A percentile compares a stretch with the other conserved stretches of the same genome.
Evolutionary conservation across 192 early-diverging fungal genomes (phyloP).

Genomic region (Lobosporangium transversale): DNA sequence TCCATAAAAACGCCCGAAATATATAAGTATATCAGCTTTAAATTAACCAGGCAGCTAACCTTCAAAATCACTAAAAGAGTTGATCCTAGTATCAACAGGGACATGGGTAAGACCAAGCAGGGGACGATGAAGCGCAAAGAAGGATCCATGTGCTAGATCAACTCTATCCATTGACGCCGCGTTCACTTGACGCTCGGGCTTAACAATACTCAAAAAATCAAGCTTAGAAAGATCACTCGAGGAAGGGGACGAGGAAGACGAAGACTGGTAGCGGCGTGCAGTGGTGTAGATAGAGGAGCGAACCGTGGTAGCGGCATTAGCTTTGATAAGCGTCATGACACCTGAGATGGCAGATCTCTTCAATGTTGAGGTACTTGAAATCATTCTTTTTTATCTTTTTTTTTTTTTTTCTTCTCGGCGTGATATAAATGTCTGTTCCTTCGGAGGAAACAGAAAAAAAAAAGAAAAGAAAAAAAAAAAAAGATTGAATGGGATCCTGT

Average conservation of each 20-base stretch:
- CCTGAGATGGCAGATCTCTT: conserved; percentile 30
- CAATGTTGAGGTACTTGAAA: conserved; percentile 21
- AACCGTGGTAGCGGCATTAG: not conserved
- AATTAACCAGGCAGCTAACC: too few species aligned
- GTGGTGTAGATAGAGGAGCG: conserved; percentile 13
- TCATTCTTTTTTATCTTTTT: too few species aligned
- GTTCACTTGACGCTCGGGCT: conserved; percentile 16
- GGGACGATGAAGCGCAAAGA: conserved; percentile 69
- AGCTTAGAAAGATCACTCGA: not conserved
- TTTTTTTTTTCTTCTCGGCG: too few species aligned
- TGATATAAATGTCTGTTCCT: not conserved
- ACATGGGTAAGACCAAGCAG: conserved; percentile 55
- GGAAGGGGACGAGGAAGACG: conserved; percentile 28
- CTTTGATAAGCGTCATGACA: conserved; percentile 7
- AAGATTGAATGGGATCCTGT: too few species aligned
- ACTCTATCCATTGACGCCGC: conserved; percentile 32
- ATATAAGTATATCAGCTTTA: too few species aligned
- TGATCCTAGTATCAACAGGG: conserved; percentile 5
- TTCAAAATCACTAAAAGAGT: conserved; percentile 11
- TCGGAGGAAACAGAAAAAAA: not conserved
- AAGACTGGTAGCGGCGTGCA: conserved; percentile 39
- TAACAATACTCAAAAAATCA: conserved; percentile 19
- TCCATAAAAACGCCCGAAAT: too few species aligned
- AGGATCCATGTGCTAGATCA: conserved; percentile 65
- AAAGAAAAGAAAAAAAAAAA: conserved; percentile 4